Evolutionary conservation across 768 basidiomycete species (phyloP), one percentile per base, ranked within the genome.

Genomic region (Suillus alpinus): DNA sequence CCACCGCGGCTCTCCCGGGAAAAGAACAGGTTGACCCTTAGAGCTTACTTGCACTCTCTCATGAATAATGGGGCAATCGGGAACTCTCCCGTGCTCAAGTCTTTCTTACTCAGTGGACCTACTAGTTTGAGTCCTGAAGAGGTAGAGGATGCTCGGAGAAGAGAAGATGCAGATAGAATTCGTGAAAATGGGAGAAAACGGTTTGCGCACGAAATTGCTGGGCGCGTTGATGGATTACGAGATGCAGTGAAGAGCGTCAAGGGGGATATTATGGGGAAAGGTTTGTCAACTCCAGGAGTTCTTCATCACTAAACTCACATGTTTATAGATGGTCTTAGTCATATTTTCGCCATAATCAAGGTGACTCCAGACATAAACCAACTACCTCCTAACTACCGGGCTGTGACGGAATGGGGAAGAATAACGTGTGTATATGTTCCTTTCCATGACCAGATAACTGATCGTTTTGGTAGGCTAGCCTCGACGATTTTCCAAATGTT

Each of bases 401-500:
- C 94, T 43, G 94, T 98, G 50, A 71, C 96, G 7, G 96, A 98
- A 74, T 99, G 97, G 96, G 97, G 91, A 6, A 80, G 95, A 58
- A 97, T 98, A 70, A 96, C 96, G 94, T 96, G 62, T 70, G 94
- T 81, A 43, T 29, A 9, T 56, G 49, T 51, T 51, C 41, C 58
- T 53, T 43, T n/a, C 52, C 12, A 34, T 50, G 53, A 57, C 6
- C 13, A 56, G 55, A 66, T 63, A 29, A 66, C 51, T 39, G 50
- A 59, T 44, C 26, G 40, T 34, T 57, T 66, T 53, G 57, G 44
- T 62, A 98, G 95, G 39, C 79, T 98, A 65, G 97, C 97, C 0
- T 96, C 97, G 6, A 95, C 97, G 2, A 88, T 98, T 43, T 99
- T 98, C 72, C 95, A 98, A 65, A 88, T 91, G 40, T 95, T 94